Percentiles rank a stretch among this genome's conserved stretches.
These are phyloP conservation scores for Candida ficus DNA, from an alignment of 805 yeast genomes.

Conservation along the genomic window DNA sequence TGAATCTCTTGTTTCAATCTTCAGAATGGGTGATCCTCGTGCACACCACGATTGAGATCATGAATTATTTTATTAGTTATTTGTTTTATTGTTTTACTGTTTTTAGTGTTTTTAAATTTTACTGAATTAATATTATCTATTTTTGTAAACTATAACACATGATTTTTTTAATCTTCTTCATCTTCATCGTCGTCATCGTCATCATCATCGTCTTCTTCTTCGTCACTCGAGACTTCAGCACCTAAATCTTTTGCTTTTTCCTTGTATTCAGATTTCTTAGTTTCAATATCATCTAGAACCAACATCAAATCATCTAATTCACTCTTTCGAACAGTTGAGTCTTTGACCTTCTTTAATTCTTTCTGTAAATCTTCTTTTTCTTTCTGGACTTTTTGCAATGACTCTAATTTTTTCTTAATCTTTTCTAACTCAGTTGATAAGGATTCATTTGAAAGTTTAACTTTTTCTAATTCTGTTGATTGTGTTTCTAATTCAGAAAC, in stretches of 20 bases:
- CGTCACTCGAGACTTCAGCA: constrained; percentile 63
- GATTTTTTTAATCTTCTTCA: background rate
- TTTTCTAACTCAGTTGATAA: background rate
- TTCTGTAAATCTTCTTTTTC: constrained; percentile 19
- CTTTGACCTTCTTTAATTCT: constrained; percentile 15
- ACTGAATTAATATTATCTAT: too few relatives aligned
- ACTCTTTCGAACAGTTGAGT: constrained; percentile 36
- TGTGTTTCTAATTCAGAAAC: background rate
- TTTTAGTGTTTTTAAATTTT: too few relatives aligned
- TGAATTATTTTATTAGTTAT: background rate
- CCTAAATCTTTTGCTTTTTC: constrained; percentile 45
- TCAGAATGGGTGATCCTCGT: constrained; percentile 46
- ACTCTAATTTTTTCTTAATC: constrained; percentile 5
- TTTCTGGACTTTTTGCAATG: background rate
- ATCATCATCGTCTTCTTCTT: constrained; percentile 61
- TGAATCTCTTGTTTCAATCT: constrained; percentile 57
- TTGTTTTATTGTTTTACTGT: background rate
- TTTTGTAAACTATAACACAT: background rate
- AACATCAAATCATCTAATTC: constrained; percentile 74
- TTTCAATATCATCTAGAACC: constrained; percentile 73
- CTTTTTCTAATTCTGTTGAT: background rate
- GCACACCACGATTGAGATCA: background rate
- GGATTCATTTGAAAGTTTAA: constrained; percentile 6
- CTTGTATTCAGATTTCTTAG: constrained; percentile 55
- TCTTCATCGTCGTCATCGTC: constrained; percentile 47